These are phyloP conservation scores for Chaetomiaceae sp. DNA, from an alignment of 2,329 filamentous ascomycete genomes.

Conservation along the genomic window DNA sequence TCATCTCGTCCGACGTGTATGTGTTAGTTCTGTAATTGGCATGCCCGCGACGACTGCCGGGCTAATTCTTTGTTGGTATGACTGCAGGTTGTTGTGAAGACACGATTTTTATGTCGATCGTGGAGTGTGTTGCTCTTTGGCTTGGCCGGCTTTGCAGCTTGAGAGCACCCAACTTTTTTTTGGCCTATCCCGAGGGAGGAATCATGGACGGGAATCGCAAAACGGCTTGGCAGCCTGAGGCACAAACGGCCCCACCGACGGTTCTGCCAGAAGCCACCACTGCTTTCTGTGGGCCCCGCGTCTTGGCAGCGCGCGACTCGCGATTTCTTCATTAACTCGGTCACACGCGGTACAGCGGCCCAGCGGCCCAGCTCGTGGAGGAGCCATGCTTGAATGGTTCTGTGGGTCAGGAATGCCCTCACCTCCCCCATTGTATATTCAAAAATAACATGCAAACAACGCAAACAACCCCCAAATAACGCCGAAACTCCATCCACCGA, in stretches of 20 bases:
- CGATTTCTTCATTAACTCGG: slow-evolving; percentile 13
- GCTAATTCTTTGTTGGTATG: not conserved
- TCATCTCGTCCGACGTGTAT: slow-evolving; percentile 28
- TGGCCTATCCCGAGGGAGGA: not conserved
- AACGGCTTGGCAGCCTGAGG: slow-evolving; percentile 14
- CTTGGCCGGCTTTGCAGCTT: not conserved
- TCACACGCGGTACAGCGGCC: no score
- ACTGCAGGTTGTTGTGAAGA: not conserved
- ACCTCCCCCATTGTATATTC: not conserved
- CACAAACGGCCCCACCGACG: not conserved
- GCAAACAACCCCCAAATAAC: not conserved
- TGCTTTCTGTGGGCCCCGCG: slow-evolving; percentile 16
- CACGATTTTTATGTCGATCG: not conserved
- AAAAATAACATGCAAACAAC: not conserved
- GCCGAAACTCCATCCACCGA: slow-evolving; percentile 1
- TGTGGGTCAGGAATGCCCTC: not conserved
- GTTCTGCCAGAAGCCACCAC: slow-evolving; percentile 17
- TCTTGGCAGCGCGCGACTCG: slow-evolving; percentile 18
- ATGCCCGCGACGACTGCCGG: slow-evolving; percentile 8
- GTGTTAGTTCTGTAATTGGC: not conserved
- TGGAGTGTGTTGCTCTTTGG: not conserved
- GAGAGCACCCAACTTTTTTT: slow-evolving; percentile 16
- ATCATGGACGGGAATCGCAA: not conserved
- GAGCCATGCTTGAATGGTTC: not conserved
- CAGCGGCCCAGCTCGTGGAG: no score